phyloP scores from a whole-genome alignment of 1,284 basidiomycete species.

The Leccinum insigne region DNA sequence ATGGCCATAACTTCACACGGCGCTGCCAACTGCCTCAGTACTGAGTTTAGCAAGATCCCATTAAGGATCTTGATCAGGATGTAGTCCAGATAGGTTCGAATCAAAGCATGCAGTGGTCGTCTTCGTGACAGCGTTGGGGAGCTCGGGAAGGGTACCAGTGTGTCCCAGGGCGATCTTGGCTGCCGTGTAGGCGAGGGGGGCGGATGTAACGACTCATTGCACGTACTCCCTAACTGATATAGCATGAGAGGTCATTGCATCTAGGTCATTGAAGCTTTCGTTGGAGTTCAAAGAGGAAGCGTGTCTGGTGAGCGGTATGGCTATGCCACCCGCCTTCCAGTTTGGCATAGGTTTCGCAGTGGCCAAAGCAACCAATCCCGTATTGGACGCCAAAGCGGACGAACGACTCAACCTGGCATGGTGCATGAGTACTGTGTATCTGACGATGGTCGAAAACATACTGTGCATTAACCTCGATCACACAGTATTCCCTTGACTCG shows the following conservation, averaged over 20 bases:
- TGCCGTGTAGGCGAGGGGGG: conserved; percentile 30
- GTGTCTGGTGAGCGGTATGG: too few relatives aligned
- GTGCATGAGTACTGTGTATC: too few relatives aligned
- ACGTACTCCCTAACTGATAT: too few relatives aligned
- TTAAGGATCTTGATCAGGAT: conserved; percentile 99
- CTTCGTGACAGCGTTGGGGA: conserved; percentile 97
- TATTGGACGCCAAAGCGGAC: too few relatives aligned
- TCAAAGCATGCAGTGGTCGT: conserved; percentile 72
- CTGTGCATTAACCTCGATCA: conserved; percentile 98
- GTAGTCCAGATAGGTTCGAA: conserved; percentile 96
- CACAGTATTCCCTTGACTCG: conserved; percentile 82
- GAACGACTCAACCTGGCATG: too few relatives aligned
- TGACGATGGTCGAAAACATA: conserved; percentile 34
- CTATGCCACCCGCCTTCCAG: too few relatives aligned
- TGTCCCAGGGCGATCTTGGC: conserved; percentile 78
- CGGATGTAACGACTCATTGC: too few relatives aligned
- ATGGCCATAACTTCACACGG: conserved; percentile 98
- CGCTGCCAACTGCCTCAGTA: conserved; percentile 87
- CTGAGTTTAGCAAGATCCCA: conserved; percentile 99
- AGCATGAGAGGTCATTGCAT: too few relatives aligned
- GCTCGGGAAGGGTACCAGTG: conserved; percentile 82
- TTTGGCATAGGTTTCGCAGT: too few relatives aligned
- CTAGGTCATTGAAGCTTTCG: too few relatives aligned
- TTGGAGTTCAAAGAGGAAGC: too few relatives aligned
- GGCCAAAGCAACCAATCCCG: too few relatives aligned